Evolutionary conservation across 2,329 filamentous ascomycete genomes (phyloP).

Genomic region (Chrysoporthe puriensis): DNA sequence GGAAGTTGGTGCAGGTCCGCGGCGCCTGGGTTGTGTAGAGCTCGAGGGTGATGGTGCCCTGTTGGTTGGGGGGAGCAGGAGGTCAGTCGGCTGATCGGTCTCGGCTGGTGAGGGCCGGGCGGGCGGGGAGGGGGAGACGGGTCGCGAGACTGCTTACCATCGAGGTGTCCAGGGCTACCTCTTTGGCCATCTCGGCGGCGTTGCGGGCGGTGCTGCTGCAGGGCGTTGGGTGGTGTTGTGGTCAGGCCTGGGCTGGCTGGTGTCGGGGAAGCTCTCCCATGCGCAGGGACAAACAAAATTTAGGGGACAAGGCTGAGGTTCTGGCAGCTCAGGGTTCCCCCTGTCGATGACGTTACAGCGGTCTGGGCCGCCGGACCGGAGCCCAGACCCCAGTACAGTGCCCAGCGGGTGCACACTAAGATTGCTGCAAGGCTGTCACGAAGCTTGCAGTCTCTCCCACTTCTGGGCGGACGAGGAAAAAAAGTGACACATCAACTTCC

Average conservation of each 20-base stretch:
- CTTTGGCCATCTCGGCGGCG: slow-evolving; percentile 66
- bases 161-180: slow-evolving; percentile 80
- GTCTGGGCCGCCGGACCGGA: neutral
- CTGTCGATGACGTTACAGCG: slow-evolving; percentile 17
- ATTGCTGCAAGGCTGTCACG: neutral
- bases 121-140: slow-evolving; percentile 1
- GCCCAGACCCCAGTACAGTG: neutral
- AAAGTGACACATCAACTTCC: neutral
- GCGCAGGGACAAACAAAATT: slow-evolving; percentile 4
- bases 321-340: slow-evolving; percentile 7
- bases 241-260: neutral
- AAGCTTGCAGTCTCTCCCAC: neutral
- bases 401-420: neutral
- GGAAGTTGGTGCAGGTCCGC: slow-evolving; percentile 87
- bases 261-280: neutral
- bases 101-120: neutral
- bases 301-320: slow-evolving; percentile 16
- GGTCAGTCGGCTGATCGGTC: slow-evolving; percentile 12
- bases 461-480: too few species aligned
- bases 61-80: slow-evolving; percentile 9
- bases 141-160: slow-evolving; percentile 62
- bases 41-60: slow-evolving; percentile 86
- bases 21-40: slow-evolving; percentile 90
- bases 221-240: neutral
- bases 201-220: neutral